Base-by-base conservation (phyloP, 495 filamentous ascomycete genomes). In the Letharia columbiana region DNA sequence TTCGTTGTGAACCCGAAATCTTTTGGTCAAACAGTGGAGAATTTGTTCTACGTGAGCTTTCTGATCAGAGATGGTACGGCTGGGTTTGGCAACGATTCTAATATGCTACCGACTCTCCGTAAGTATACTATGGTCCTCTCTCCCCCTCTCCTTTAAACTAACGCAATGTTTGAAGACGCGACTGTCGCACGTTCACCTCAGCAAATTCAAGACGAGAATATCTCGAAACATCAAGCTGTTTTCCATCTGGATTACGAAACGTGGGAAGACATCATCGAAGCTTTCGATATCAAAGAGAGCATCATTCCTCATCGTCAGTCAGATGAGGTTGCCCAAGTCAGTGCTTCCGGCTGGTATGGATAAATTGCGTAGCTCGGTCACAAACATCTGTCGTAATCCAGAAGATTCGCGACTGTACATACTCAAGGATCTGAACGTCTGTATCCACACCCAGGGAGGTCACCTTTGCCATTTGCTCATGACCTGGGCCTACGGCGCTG, bases 21-120 rank as follows among this genome's bases (percentile, higher is more conserved):
- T 1, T 99, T 98, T 71, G 91, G 92, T 0, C 95, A 99, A 77
- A 97, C 91, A 3, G 85, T 98, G 5, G 94, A 99, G 75, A 99
- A 99, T 74, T 76, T 99, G 70, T 99, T 99, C 76, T 97, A 97
- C 72, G 82, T 96, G 66, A 93, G 89, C 73, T 99, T 99, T 75
- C 77, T 99, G 64, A 91, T 97, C 64, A 85, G 87, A 62, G 95
- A 99, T 74, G 92, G 93, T 10, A 83, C 78, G 63, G 82, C 89
- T 15, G 87, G 83, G 42, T 78, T 96, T 31, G 75, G 77, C 0
- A 79, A 81, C 52, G 89, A 93, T 74, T 78, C 83, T 13, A 73
- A 87, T 28, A 80, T 79, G 3, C 73, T 94, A 31, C 91, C 91
- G 44, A 83, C 87, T 28, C 73, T 97, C 45, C 78, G 92, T 96